Percentiles rank a stretch among this genome's conserved stretches.
Evolutionary conservation across 495 filamentous ascomycete genomes (phyloP).

Genomic region (Penicillium simplicissimum): DNA sequence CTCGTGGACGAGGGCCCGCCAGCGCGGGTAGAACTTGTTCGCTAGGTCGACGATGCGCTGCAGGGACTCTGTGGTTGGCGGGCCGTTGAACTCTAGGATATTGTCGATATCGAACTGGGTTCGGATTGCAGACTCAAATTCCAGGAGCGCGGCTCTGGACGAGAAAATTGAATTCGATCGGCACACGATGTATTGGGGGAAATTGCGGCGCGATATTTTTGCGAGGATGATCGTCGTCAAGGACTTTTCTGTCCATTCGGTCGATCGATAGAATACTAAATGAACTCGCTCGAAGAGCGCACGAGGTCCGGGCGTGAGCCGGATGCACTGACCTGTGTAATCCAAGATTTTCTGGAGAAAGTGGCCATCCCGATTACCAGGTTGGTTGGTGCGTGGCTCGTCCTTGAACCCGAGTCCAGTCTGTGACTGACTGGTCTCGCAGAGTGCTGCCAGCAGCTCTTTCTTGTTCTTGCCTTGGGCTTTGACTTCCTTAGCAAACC

Average conservation of each 20-base stretch:
- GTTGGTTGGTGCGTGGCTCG: constrained; percentile 52
- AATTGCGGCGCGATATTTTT: constrained; percentile 81
- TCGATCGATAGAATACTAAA: constrained; percentile 92
- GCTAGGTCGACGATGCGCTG: constrained; percentile 72
- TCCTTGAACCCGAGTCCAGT: constrained; percentile 64
- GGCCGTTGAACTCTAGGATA: constrained; percentile 80
- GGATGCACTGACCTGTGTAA: constrained; percentile 78
- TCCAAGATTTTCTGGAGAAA: constrained; percentile 76
- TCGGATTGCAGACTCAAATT: constrained; percentile 85
- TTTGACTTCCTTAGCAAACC: constrained; percentile 81
- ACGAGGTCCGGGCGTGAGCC: constrained; percentile 71
- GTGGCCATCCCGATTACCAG: constrained; percentile 55
- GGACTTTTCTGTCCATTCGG: constrained; percentile 97
- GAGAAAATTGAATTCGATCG: constrained; percentile 87
- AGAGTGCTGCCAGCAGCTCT: constrained; percentile 72
- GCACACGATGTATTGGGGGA: constrained; percentile 87
- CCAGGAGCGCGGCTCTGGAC: constrained; percentile 70
- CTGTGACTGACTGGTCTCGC: constrained; percentile 70
- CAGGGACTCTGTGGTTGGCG: constrained; percentile 62
- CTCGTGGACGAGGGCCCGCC: constrained; percentile 70
- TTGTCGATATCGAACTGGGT: constrained; percentile 82
- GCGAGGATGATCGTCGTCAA: constrained; percentile 93
- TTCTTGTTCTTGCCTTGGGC: constrained; percentile 87
- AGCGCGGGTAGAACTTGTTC: constrained; percentile 74
- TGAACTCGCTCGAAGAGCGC: constrained; percentile 92